Percentiles rank a stretch among this genome's conserved stretches.
Evolutionary conservation across 495 filamentous ascomycete genomes (phyloP).

Genomic region (Annulohypoxylon stygium): DNA sequence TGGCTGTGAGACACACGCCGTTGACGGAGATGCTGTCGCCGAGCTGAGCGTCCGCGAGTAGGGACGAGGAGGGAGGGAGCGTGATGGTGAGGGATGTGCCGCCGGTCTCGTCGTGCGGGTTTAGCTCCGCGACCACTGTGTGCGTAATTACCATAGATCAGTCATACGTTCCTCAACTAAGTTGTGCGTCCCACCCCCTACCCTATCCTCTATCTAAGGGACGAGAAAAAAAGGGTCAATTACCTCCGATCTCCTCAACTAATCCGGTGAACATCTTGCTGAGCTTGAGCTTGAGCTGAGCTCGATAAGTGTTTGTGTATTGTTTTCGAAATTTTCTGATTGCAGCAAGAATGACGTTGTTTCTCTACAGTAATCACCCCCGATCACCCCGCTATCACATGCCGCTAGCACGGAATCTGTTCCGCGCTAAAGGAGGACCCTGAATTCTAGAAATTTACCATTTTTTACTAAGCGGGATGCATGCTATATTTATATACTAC

Average conservation of each 20-base stretch:
- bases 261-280: conserved; percentile 94
- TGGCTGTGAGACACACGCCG: conserved; percentile 91
- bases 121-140: conserved; percentile 83
- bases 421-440: conserved; percentile 40
- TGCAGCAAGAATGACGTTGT: conserved; percentile 44
- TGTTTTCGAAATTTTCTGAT: conserved; percentile 18
- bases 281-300: conserved; percentile 2
- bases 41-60: conserved; percentile 84
- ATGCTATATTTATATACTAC: neutral
- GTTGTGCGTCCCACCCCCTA: neutral
- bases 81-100: conserved; percentile 93
- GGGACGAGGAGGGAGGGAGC: conserved; percentile 68
- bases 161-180: neutral
- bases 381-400: conserved; percentile 43
- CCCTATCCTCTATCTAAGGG: neutral
- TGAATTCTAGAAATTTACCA: neutral
- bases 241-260: conserved; percentile 94
- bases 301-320: conserved; percentile 21
- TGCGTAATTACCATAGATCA: conserved; percentile 10
- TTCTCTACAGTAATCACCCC: neutral
- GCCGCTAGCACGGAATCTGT: conserved; percentile 24
- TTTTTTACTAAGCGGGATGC: conserved; percentile 20
- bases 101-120: conserved; percentile 81
- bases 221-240: conserved; percentile 45
- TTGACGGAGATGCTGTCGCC: conserved; percentile 96